Evolutionary conservation across 2,329 filamentous ascomycete genomes (phyloP).

Genomic region (Aquanectria penicillioides): DNA sequence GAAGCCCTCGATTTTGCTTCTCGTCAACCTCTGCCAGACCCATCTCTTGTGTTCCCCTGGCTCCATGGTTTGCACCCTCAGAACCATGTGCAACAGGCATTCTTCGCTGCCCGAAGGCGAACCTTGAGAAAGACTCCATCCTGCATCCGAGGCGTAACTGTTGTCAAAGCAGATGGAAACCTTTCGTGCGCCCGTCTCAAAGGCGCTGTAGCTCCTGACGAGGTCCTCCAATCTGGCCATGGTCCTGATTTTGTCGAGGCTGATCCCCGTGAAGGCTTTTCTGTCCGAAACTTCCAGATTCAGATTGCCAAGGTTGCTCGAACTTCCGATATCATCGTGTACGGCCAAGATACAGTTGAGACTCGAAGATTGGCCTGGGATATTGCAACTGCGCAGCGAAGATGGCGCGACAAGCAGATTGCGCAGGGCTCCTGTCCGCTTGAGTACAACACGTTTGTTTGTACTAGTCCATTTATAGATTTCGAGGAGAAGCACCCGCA

Average conservation of each 20-base stretch:
- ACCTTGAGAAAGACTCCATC: slow-evolving; percentile 73
- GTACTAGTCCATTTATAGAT: slow-evolving; percentile 69
- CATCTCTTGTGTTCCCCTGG: slow-evolving; percentile 94
- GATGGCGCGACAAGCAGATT: slow-evolving; percentile 76
- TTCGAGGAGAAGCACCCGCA: slow-evolving; percentile 77
- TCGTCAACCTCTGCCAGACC: slow-evolving; percentile 83
- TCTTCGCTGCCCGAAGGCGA: slow-evolving; percentile 83
- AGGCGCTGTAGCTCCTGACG: slow-evolving; percentile 84
- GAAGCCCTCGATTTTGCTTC: slow-evolving; percentile 80
- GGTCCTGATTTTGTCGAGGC: slow-evolving; percentile 77
- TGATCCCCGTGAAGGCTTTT: slow-evolving; percentile 91
- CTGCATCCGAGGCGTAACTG: slow-evolving; percentile 81
- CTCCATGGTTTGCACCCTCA: slow-evolving; percentile 90
- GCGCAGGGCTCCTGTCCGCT: slow-evolving; percentile 64
- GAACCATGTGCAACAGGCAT: slow-evolving; percentile 88
- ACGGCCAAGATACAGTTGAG: slow-evolving; percentile 76
- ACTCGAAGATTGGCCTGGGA: slow-evolving; percentile 72
- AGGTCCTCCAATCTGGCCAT: slow-evolving; percentile 70
- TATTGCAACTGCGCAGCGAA: slow-evolving; percentile 79
- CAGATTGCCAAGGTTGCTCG: slow-evolving; percentile 89
- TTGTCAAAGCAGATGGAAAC: slow-evolving; percentile 91
- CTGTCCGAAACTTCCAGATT: slow-evolving; percentile 96
- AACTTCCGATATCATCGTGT: slow-evolving; percentile 92
- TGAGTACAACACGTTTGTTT: slow-evolving; percentile 87
- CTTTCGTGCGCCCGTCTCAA: slow-evolving; percentile 80